A percentile compares a stretch with the other conserved stretches of the same genome.
Evolutionary conservation across 2,329 filamentous ascomycete species (phyloP).

Genomic region (Raffaelea arxii): DNA sequence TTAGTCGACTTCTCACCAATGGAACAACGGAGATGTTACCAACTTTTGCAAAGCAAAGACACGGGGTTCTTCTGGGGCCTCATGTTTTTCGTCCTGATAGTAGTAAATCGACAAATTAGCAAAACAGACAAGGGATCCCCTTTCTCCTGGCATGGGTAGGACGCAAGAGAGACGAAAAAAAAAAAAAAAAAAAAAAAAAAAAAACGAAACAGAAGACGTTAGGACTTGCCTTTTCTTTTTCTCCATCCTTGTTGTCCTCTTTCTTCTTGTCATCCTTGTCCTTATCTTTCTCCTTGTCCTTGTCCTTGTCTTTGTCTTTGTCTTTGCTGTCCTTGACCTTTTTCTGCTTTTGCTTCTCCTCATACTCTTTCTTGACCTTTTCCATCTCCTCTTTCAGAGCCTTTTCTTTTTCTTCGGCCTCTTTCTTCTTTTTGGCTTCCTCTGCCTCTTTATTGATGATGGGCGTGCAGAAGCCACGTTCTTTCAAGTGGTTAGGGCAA

Average conservation of each 20-base stretch:
- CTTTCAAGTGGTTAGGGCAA: constrained; percentile 73
- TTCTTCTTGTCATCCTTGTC: constrained; percentile 31
- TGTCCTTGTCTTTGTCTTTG: constrained; percentile 37
- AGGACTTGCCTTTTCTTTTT: constrained; percentile 11
- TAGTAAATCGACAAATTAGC: not conserved
- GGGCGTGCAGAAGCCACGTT: constrained; percentile 69
- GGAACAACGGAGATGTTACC: constrained; percentile 10
- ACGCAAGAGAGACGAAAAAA: not conserved
- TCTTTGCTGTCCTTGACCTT: constrained; percentile 57
- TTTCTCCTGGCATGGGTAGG: constrained; percentile 1
- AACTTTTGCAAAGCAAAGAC: constrained; percentile 80
- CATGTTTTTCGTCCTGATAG: no score
- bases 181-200: not conserved
- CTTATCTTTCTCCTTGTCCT: constrained; percentile 33
- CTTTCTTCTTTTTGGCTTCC: constrained; percentile 56
- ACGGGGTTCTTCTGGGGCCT: constrained; percentile 52
- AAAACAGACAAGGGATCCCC: not conserved
- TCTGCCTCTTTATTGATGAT: constrained; percentile 59
- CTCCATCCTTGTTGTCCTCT: constrained; percentile 21
- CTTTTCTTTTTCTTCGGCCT: constrained; percentile 54
- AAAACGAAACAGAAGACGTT: not conserved
- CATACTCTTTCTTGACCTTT: constrained; percentile 65
- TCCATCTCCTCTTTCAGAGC: constrained; percentile 55
- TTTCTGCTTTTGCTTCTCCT: constrained; percentile 59
- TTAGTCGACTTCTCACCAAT: not conserved